phyloP scores from a whole-genome alignment of 441 rosid genomes.

The Theobroma grandiflorum region DNA sequence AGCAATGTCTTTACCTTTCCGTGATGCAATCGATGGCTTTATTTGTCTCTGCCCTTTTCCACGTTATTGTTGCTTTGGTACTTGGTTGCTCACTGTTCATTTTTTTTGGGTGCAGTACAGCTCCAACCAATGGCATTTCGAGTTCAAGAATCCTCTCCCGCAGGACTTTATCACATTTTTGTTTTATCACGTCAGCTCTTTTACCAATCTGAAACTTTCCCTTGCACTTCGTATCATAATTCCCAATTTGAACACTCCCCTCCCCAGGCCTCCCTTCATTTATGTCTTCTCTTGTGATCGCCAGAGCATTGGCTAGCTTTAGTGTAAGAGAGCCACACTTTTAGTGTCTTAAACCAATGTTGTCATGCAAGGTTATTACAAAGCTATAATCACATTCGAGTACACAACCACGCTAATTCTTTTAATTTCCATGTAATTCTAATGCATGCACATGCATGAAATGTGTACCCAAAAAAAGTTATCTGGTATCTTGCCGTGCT shows the following conservation, averaged over 20 bases:
- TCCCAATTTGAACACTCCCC: background rate
- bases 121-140: slow-evolving; percentile 35
- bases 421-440: too few species aligned
- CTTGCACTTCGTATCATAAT: background rate
- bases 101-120: slow-evolving; percentile 26
- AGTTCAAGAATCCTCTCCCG: slow-evolving; percentile 6
- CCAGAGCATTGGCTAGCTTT: background rate
- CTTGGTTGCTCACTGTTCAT: slow-evolving; percentile 34
- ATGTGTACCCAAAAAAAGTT: too few species aligned
- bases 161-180: background rate
- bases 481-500: too few species aligned
- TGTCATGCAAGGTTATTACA: background rate
- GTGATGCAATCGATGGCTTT: slow-evolving; percentile 50
- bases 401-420: too few species aligned
- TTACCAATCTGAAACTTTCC: background rate
- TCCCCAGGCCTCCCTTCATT: background rate
- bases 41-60: slow-evolving; percentile 33
- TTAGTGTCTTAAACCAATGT: background rate
- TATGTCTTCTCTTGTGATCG: background rate
- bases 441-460: too few species aligned
- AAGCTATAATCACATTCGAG: background rate
- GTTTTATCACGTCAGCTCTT: slow-evolving; percentile 5
- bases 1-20: slow-evolving; percentile 55
- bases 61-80: slow-evolving; percentile 42
- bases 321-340: background rate